Conservation (phyloP, 345 rosid genomes). For the Sapria himalayana region DNA sequence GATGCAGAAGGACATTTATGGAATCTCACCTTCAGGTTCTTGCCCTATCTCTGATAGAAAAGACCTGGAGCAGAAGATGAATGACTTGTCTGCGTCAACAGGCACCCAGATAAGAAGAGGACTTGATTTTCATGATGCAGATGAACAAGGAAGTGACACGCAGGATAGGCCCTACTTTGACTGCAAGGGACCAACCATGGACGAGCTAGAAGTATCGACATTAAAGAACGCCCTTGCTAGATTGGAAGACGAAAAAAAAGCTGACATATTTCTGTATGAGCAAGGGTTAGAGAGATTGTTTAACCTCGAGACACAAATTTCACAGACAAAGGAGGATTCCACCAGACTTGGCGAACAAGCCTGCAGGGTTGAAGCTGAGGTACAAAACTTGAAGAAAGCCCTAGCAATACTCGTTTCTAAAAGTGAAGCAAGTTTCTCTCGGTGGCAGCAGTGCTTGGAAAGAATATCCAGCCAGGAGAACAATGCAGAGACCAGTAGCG, state of each 20-base stretch:
- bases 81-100: slow-evolving; percentile 19
- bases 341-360: slow-evolving; percentile 39
- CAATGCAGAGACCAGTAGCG: slow-evolving; percentile 29
- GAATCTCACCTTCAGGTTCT: slow-evolving; percentile 31
- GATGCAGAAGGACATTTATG: slow-evolving; percentile 38
- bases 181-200: slow-evolving; percentile 38
- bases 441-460: slow-evolving; percentile 51
- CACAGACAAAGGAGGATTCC: slow-evolving; percentile 50
- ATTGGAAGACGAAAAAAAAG: slow-evolving; percentile 83
- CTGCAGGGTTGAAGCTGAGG: slow-evolving; percentile 60
- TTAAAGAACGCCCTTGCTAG: slow-evolving; percentile 62
- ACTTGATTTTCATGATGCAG: slow-evolving; percentile 45
- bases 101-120: slow-evolving; percentile 38
- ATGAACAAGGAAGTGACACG: slow-evolving; percentile 17
- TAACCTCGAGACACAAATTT: slow-evolving; percentile 49
- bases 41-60: slow-evolving; percentile 23
- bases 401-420: slow-evolving; percentile 39
- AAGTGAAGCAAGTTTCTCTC: slow-evolving; percentile 39
- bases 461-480: slow-evolving; percentile 44
- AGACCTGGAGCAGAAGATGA: slow-evolving; percentile 40
- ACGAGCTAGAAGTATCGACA: slow-evolving; percentile 52
- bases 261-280: slow-evolving; percentile 45
- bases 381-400: slow-evolving; percentile 37
- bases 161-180: slow-evolving; percentile 26
- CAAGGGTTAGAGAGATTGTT: slow-evolving; percentile 53